These are phyloP conservation scores for Pleurotus tuber-regium DNA, from an alignment of 768 basidiomycete species.

Conservation along the genomic window DNA sequence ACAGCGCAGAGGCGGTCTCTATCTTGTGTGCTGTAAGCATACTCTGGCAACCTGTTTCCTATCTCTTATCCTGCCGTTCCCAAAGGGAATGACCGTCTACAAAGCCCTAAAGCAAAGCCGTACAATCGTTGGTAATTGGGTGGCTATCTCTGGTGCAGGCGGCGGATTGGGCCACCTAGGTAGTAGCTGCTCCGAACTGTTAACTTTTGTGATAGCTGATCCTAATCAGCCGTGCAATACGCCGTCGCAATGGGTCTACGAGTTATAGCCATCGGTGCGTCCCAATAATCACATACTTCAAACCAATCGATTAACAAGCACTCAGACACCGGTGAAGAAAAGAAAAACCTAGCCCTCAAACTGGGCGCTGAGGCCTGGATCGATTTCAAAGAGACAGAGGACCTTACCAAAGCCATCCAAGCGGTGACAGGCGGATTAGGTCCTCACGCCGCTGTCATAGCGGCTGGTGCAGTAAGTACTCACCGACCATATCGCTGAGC, in stretches of 20 bases:
- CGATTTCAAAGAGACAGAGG: conserved; percentile 66
- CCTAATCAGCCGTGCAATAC: conserved; percentile 63
- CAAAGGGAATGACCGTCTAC: conserved; percentile 75
- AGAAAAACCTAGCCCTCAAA: conserved; percentile 53
- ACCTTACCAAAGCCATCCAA: conserved; percentile 60
- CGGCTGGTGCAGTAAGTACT: conserved; percentile 44
- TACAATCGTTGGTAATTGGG: conserved; percentile 62
- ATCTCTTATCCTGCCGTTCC: background rate
- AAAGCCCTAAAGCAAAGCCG: conserved; percentile 70
- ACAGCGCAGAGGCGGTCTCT: conserved; percentile 62
- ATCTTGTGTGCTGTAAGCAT: conserved; percentile 66
- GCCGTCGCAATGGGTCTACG: conserved; percentile 73
- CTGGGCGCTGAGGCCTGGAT: conserved; percentile 68
- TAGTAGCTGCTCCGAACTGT: conserved; percentile 16
- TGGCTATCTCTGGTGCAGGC: conserved; percentile 73
- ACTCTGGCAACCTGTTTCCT: background rate
- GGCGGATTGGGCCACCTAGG: conserved; percentile 81
- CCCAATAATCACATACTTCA: background rate
- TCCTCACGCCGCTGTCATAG: conserved; percentile 65
- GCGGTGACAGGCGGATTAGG: conserved; percentile 64
- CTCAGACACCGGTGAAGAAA: conserved; percentile 71
- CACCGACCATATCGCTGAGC: background rate
- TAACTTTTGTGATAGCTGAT: background rate
- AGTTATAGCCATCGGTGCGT: conserved; percentile 48
- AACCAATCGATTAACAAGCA: conserved; percentile 18